phyloP scores from a whole-genome alignment of 2,329 filamentous ascomycete species.

The Leptographium galeiforme region DNA sequence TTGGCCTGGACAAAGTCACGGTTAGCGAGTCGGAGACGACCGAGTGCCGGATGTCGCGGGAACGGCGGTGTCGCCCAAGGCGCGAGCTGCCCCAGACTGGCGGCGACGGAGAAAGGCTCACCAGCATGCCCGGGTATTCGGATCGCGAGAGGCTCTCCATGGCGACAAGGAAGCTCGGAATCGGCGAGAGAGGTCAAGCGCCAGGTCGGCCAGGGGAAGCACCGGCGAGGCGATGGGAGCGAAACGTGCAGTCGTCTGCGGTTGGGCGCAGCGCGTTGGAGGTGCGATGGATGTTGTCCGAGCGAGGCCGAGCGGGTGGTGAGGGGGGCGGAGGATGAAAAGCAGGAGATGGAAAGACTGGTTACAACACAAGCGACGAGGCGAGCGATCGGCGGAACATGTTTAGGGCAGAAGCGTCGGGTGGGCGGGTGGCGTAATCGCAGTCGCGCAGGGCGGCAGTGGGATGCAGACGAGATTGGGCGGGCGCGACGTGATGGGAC shows the following conservation, averaged over 20 bases:
- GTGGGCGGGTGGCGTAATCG: neutral
- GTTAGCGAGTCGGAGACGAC: constrained; percentile 2
- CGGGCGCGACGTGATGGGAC: neutral
- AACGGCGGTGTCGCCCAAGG: neutral
- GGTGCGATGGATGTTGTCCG: neutral
- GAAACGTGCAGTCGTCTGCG: neutral
- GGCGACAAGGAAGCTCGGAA: neutral
- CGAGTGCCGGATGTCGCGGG: neutral
- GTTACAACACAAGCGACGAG: neutral
- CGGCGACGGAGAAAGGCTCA: constrained; percentile 26
- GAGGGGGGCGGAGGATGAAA: neutral
- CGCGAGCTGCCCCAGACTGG: constrained; percentile 2
- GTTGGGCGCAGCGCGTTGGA: neutral
- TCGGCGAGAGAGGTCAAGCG: neutral
- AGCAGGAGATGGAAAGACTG: neutral
- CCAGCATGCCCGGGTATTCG: constrained; percentile 92
- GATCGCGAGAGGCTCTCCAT: constrained; percentile 71
- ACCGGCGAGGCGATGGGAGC: too few relatives aligned
- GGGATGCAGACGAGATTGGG: neutral
- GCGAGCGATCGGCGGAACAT: constrained; percentile 7
- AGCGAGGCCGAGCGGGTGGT: neutral
- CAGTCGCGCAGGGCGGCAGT: neutral
- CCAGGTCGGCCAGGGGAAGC: too few relatives aligned
- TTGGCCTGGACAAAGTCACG: constrained; percentile 42
- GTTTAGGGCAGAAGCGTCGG: neutral